Evolutionary conservation across 345 rosid genomes (phyloP), one percentile per base, ranked within the genome.

Genomic region (Citrus mangshanensis): DNA sequence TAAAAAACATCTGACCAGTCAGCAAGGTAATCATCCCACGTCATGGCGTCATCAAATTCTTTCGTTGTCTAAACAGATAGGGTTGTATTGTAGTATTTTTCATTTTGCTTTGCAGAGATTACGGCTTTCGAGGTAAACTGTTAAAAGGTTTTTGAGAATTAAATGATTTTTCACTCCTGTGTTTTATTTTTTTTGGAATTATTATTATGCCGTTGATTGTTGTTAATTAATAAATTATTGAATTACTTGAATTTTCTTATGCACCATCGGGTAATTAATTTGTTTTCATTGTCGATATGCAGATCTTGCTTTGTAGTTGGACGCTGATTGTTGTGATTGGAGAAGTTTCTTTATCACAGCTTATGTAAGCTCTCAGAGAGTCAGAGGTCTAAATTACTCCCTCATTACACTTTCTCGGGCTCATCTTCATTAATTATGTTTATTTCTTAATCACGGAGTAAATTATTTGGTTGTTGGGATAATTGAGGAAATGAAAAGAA

Each of bases 231-330:
- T 49, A 28, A 49, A 49, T 49, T 70, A 25, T 19, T 49, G 14
- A 70, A 70, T 28, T 2, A 27, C 46, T 49, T 49, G 54, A 68
- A 40, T 16, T 60, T n/a, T 60, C 4, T 65, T 32, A 2, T 19
- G 69, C n/a, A 65, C 14, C 14, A 25, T 9, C 14, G 32, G 27
- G 19, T 65, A 34, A 65, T 65, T 34, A 37, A 65, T 49, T 28
- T 54, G 74, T 34, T 35, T 46, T 10, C 27, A 4, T 21, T 21
- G 46, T 66, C 35, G 70, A 66, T 54, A 70, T 30, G 27, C 74
- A 70, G 74, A 70, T 70, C n/a, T 70, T 70, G 38, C 25, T 70
- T 51, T 28, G 37, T 70, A 28, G 73, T 27, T 8, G 74, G 22
- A 10, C 1, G 25, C 18, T 51, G n/a, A 30, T 54, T 71, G 25